phyloP scores from a whole-genome alignment of 768 basidiomycete genomes.

The Fistulinella prunicolor region DNA sequence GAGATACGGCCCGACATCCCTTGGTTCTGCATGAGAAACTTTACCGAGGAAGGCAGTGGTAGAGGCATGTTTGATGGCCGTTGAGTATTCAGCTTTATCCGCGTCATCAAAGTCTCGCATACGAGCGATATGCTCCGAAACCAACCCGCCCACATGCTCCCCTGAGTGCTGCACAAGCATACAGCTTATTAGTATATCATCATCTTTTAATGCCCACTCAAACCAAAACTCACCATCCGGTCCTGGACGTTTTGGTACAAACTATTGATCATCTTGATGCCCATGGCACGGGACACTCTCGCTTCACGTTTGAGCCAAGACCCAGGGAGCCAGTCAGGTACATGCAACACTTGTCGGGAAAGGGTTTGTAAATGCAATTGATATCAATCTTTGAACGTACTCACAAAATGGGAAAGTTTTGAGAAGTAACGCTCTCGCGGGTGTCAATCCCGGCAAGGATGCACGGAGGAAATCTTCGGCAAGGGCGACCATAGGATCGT shows the following conservation, averaged over 20 bases:
- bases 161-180: neutral
- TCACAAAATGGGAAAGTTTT: neutral
- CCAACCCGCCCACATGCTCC: conserved; percentile 1
- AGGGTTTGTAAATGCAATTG: neutral
- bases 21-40: neutral
- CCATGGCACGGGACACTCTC: neutral
- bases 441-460: neutral
- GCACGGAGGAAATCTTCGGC: neutral
- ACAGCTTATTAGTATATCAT: too few species aligned
- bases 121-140: conserved; percentile 7
- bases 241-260: conserved; percentile 2
- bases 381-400: neutral
- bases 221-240: conserved; percentile 1
- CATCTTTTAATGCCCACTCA: too few species aligned
- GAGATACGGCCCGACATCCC: neutral
- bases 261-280: neutral
- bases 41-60: conserved; percentile 8
- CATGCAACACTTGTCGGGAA: conserved; percentile 3
- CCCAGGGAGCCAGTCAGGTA: conserved; percentile 14
- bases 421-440: neutral
- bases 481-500: neutral
- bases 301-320: conserved; percentile 5
- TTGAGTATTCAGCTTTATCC: neutral
- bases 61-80: conserved; percentile 2
- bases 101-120: conserved; percentile 4